Evolutionary conservation across 306 rosid genomes (phyloP).

Genomic region (Erythrophleum fordii): DNA sequence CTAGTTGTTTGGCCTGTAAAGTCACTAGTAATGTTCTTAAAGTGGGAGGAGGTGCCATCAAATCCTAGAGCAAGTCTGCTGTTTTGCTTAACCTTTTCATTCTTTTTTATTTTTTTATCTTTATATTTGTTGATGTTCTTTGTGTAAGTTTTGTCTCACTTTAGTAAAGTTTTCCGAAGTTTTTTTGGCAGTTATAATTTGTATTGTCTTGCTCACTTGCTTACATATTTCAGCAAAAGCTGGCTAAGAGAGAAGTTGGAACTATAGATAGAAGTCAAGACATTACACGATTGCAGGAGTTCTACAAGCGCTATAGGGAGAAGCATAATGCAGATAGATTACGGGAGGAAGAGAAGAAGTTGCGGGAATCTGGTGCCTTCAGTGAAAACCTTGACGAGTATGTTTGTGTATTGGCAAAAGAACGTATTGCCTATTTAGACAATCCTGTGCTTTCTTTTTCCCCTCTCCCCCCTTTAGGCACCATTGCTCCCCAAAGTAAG

Average conservation of each 20-base stretch:
- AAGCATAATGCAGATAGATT: conserved; percentile 74
- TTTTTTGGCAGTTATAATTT: conserved; percentile 24
- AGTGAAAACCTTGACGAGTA: conserved; percentile 94
- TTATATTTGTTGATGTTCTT: conserved; percentile 8
- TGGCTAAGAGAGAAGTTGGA: conserved; percentile 83
- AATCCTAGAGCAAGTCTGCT: not conserved
- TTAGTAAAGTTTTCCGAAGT: not conserved
- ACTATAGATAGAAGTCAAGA: conserved; percentile 91
- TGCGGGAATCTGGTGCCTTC: conserved; percentile 86
- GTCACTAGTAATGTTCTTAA: not conserved
- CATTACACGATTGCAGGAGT: conserved; percentile 73
- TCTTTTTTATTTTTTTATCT: not conserved
- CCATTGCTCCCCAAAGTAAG: not conserved
- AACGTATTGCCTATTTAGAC: conserved; percentile 13
- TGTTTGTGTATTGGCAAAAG: conserved; percentile 45
- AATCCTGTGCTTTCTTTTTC: conserved; percentile 26
- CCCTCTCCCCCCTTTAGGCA: not conserved
- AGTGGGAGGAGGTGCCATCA: not conserved
- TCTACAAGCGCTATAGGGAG: conserved; percentile 80
- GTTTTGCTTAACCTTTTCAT: not conserved
- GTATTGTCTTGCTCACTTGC: conserved; percentile 36
- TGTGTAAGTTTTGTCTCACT: not conserved
- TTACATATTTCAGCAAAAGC: conserved; percentile 76
- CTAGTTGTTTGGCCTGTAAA: conserved; percentile 11
- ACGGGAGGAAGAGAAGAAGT: conserved; percentile 78